phyloP scores from a whole-genome alignment of 345 rosid genomes.

The Linum trigynum region DNA sequence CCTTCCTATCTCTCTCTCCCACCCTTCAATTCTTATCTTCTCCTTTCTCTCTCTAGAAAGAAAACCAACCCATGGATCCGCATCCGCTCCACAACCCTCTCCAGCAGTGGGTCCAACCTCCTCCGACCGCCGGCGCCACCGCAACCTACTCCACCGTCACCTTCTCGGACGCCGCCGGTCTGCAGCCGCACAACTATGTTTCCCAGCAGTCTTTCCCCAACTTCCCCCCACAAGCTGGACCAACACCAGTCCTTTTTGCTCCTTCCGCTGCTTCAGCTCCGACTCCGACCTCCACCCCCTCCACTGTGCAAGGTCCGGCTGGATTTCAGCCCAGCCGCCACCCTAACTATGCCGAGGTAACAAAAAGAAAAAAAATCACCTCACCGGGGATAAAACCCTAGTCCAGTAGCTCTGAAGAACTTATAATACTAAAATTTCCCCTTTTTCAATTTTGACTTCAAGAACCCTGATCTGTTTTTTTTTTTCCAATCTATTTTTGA shows the following conservation, averaged over 20 bases:
- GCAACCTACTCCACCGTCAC: not conserved
- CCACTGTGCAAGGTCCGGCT: not conserved
- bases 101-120: not conserved
- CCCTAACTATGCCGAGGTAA: conserved; percentile 23
- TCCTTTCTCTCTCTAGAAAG: not conserved
- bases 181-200: not conserved
- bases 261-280: not conserved
- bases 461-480: not conserved
- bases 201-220: not conserved
- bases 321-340: not conserved
- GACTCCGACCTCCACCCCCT: not conserved
- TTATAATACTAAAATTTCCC: too few relatives aligned
- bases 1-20: not conserved
- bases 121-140: not conserved
- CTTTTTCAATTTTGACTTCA: not conserved
- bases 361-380: not conserved
- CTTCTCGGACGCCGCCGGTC: not conserved
- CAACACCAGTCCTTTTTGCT: not conserved
- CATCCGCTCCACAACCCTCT: not conserved
- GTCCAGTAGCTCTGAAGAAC: too few relatives aligned
- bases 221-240: not conserved
- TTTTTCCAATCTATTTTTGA: not conserved
- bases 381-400: too few relatives aligned
- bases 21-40: not conserved
- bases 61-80: not conserved